These are phyloP conservation scores for Tylopilus subfusipes DNA, from an alignment of 768 basidiomycete genomes.

Conservation along the genomic window DNA sequence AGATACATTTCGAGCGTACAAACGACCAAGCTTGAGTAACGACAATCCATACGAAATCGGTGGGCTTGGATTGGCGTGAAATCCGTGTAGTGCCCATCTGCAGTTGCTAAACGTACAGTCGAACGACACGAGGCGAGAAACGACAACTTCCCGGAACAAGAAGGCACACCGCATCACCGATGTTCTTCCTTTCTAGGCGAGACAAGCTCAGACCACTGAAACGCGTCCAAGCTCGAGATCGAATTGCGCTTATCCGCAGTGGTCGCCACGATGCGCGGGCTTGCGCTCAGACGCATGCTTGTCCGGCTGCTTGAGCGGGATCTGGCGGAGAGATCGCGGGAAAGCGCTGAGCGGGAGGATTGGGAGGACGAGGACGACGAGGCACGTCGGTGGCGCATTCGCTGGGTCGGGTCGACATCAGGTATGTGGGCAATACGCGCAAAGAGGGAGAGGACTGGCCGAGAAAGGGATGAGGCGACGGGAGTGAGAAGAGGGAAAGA, in stretches of 20 bases:
- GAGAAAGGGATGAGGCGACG: neutral
- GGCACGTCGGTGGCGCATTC: conserved; percentile 76
- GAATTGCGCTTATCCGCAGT: conserved; percentile 30
- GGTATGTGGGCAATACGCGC: conserved; percentile 70
- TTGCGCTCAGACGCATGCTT: conserved; percentile 32
- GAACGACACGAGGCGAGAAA: neutral
- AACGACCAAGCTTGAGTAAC: neutral
- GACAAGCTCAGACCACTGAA: conserved; percentile 34
- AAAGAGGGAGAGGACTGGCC: conserved; percentile 71
- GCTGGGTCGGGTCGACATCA: conserved; percentile 71
- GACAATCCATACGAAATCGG: neutral
- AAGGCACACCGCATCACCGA: conserved; percentile 3
- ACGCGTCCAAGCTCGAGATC: conserved; percentile 30
- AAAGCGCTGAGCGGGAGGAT: conserved; percentile 41
- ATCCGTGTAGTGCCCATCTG: neutral
- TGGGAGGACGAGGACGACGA: conserved; percentile 70
- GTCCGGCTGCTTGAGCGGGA: conserved; percentile 45
- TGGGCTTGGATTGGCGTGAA: neutral
- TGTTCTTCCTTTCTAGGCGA: conserved; percentile 31
- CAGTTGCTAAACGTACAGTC: conserved; percentile 5
- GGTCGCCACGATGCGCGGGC: conserved; percentile 32
- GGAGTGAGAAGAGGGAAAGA: neutral
- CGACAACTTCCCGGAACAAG: neutral
- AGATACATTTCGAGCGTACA: conserved; percentile 4
- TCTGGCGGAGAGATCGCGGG: conserved; percentile 32